phyloP scores from a whole-genome alignment of 2,329 filamentous ascomycete genomes.

The Ciborinia camelliae region DNA sequence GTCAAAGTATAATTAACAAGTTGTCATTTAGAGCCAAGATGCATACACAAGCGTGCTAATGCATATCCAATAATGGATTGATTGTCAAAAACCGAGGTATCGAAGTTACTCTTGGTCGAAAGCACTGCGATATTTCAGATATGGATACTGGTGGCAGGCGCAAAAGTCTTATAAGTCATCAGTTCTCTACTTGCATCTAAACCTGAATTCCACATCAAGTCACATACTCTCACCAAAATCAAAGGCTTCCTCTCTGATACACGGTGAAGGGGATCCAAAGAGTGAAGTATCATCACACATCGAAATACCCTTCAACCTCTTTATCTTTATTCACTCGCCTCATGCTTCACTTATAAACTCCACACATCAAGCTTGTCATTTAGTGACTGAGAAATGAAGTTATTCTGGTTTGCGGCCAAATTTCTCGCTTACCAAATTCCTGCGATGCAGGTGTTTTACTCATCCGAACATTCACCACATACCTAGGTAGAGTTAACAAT shows the following conservation, averaged over 20 bases:
- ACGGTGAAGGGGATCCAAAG: background rate
- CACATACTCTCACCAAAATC: background rate
- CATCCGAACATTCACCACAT: background rate
- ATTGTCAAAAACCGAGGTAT: background rate
- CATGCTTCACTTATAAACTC: constrained; percentile 16
- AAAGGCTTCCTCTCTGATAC: constrained; percentile 10
- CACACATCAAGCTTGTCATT: background rate
- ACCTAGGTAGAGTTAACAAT: background rate
- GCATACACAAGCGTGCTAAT: background rate
- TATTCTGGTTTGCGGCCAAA: background rate
- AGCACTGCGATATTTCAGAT: background rate
- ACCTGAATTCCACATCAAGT: background rate
- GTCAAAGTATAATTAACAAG: background rate
- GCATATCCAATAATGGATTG: background rate
- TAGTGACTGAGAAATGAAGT: background rate
- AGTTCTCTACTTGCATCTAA: background rate
- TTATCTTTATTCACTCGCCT: constrained; percentile 24
- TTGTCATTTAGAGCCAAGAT: background rate
- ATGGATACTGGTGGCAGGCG: background rate
- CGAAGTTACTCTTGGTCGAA: background rate
- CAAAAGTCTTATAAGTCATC: constrained; percentile 7
- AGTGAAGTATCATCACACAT: constrained; percentile 16
- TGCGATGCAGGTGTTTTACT: background rate
- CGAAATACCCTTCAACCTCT: constrained; percentile 16
- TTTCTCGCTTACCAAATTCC: background rate